These are phyloP conservation scores for Marsdenia floribunda DNA, from an alignment of 257 asterid species.

Conservation along the genomic window DNA sequence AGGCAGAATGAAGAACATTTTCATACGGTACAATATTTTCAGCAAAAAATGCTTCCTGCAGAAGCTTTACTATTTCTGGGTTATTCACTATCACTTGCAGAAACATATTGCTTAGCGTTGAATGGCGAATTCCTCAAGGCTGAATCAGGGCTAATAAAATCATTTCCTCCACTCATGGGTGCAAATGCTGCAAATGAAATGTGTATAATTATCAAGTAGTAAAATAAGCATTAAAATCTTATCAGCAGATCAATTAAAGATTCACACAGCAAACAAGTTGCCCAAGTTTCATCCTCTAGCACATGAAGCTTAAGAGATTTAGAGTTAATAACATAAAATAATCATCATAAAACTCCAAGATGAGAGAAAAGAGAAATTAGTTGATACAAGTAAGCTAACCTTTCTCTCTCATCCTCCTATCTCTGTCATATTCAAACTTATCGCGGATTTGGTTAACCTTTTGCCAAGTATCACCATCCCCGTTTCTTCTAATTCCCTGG, in stretches of 20 bases:
- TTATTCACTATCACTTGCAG: conserved; percentile 63
- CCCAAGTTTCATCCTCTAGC: not conserved
- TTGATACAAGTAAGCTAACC: conserved; percentile 39
- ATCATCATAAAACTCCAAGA: conserved; percentile 1
- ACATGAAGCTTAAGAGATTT: not conserved
- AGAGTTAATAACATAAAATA: not conserved
- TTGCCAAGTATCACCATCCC: conserved; percentile 51
- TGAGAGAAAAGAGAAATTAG: conserved; percentile 12
- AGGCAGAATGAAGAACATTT: not conserved
- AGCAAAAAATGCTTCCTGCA: not conserved
- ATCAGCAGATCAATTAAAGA: not conserved
- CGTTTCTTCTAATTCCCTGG: conserved; percentile 40
- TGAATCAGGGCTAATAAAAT: conserved; percentile 29
- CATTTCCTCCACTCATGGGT: conserved; percentile 57
- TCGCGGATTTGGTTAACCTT: conserved; percentile 75
- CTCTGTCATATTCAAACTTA: conserved; percentile 88
- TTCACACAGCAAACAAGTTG: no score
- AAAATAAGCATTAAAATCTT: conserved; percentile 4
- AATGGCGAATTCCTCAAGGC: conserved; percentile 59
- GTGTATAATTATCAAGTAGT: not conserved
- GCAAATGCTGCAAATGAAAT: conserved; percentile 71
- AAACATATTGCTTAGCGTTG: conserved; percentile 60
- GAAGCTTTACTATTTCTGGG: not conserved
- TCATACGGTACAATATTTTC: not conserved
- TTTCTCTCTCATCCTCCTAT: conserved; percentile 81